Evolutionary conservation across 2,329 filamentous ascomycete species (phyloP).

Genomic region (Phaeosphaeriaceae sp.): DNA sequence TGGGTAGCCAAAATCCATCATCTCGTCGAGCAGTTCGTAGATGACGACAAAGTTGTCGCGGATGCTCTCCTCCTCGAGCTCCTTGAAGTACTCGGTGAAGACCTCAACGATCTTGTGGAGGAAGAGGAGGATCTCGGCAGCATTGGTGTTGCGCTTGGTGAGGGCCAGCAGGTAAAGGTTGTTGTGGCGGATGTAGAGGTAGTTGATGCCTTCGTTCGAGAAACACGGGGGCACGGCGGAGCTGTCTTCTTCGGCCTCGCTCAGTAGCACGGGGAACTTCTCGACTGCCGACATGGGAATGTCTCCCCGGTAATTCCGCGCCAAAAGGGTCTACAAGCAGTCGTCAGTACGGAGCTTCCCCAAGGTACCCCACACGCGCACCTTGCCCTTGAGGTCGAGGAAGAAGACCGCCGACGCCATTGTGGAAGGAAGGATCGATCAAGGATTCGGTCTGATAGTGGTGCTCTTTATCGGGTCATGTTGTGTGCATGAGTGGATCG

Average conservation of each 20-base stretch:
- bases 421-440: conserved; percentile 6
- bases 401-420: conserved; percentile 99
- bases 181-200: conserved; percentile 98
- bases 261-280: conserved; percentile 94
- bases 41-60: conserved; percentile 99
- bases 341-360: conserved; percentile 36
- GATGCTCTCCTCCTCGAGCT: conserved; percentile 97
- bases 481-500: conserved; percentile 7
- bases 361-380: conserved; percentile 53
- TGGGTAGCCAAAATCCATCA: conserved; percentile 99
- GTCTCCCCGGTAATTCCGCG: conserved; percentile 97
- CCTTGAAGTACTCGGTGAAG: conserved; percentile 99
- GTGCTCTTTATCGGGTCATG: conserved; percentile 15
- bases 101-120: conserved; percentile 98
- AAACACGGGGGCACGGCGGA: conserved; percentile 97
- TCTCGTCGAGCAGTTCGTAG: conserved; percentile 97
- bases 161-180: conserved; percentile 98
- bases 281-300: conserved; percentile 99
- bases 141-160: conserved; percentile 98
- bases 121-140: conserved; percentile 97
- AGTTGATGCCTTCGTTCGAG: conserved; percentile 98
- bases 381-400: conserved; percentile 99
- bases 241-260: conserved; percentile 98
- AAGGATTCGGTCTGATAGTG: neutral
- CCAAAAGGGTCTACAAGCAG: conserved; percentile 81